Evolutionary conservation across 768 basidiomycete genomes (phyloP).

Genomic region (Boletus pseudo-olivaceus): DNA sequence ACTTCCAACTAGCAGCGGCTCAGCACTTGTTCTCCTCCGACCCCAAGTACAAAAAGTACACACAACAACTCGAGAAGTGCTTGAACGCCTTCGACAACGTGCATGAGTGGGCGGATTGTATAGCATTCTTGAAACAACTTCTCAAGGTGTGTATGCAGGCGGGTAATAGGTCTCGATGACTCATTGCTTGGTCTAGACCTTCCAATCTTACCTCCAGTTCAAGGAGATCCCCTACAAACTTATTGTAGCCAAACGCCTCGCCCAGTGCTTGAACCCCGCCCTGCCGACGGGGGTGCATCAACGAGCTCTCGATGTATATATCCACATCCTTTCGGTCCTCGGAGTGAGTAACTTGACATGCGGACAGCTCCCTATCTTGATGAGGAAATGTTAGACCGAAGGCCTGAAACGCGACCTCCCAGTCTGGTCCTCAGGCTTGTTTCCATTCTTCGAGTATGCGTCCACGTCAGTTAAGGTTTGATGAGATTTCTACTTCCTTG

Average conservation of each 20-base stretch:
- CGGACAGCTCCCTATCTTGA: constrained; percentile 6
- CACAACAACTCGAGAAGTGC: constrained; percentile 88
- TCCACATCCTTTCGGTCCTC: constrained; percentile 85
- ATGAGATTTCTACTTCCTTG: constrained; percentile 4
- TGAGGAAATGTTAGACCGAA: constrained; percentile 54
- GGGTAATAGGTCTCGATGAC: not conserved
- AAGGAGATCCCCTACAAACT: constrained; percentile 95
- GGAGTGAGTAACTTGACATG: constrained; percentile 55
- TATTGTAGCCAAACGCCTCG: constrained; percentile 88
- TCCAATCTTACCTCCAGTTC: constrained; percentile 91
- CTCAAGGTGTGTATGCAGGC: constrained; percentile 60
- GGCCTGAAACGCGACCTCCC: constrained; percentile 83
- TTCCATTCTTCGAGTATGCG: constrained; percentile 98
- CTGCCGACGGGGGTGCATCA: constrained; percentile 96
- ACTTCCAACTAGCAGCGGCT: constrained; percentile 39
- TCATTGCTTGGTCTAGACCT: constrained; percentile 53
- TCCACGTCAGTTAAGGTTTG: constrained; percentile 94
- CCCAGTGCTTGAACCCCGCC: constrained; percentile 98
- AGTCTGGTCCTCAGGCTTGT: constrained; percentile 93
- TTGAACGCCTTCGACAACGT: constrained; percentile 92
- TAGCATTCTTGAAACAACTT: constrained; percentile 91
- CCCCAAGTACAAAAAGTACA: constrained; percentile 93
- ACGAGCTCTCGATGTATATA: constrained; percentile 91
- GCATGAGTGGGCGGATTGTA: constrained; percentile 99
- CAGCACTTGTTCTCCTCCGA: constrained; percentile 67